Evolutionary conservation across 2,329 filamentous ascomycete species (phyloP).

Genomic region (Drechslerella dactyloides): DNA sequence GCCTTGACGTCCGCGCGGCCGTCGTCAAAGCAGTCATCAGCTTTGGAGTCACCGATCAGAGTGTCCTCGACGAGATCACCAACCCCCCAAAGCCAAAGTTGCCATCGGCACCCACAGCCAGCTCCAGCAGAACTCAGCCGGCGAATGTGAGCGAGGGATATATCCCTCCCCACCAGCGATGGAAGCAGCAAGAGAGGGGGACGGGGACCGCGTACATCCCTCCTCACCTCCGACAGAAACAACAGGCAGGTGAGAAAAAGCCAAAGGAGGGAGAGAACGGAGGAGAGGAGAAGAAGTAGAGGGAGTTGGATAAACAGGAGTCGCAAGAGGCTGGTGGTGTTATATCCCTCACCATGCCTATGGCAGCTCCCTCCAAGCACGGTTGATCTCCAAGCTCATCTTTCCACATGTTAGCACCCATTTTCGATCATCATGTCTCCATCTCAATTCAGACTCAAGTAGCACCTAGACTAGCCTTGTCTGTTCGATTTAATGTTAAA

Average conservation of each 20-base stretch:
- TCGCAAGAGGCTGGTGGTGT: not conserved
- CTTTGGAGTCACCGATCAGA: slow-evolving; percentile 44
- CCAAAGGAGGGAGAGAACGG: not conserved
- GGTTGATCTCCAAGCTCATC: no score
- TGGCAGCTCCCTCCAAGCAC: no score
- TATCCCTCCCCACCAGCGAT: slow-evolving; percentile 21
- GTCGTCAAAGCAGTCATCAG: slow-evolving; percentile 32
- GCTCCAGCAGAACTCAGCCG: not conserved
- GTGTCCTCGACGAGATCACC: slow-evolving; percentile 28
- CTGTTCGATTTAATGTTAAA: no score
- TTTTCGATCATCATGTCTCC: no score
- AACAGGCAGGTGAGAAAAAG: not conserved
- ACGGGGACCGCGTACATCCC: slow-evolving; percentile 14
- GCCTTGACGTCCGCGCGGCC: slow-evolving; percentile 8
- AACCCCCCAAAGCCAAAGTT: not conserved
- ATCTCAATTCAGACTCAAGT: no score
- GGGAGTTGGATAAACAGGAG: not conserved
- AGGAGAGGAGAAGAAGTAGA: not conserved
- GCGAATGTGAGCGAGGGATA: not conserved
- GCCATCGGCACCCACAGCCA: not conserved
- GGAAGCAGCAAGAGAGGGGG: slow-evolving; percentile 11
- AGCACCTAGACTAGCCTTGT: no score
- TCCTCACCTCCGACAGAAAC: slow-evolving; percentile 25
- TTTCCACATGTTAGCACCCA: no score
- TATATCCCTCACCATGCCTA: not conserved